These are phyloP conservation scores for Rhododendron griersonianum DNA, from an alignment of 148 eudicot genomes.

Conservation along the genomic window DNA sequence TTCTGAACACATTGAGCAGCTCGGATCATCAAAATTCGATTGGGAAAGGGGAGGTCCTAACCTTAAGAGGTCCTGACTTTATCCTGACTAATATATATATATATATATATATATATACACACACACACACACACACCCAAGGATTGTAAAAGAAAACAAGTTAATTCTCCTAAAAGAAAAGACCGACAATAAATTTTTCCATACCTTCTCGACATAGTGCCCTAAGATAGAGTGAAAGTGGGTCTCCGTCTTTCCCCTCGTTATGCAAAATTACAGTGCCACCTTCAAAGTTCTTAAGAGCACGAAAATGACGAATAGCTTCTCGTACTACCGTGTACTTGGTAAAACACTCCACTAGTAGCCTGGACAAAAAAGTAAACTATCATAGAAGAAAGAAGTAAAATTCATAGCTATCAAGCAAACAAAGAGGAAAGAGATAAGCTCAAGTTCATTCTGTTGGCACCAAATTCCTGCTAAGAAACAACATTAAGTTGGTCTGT, in stretches of 20 bases:
- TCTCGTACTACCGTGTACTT: conserved; percentile 82
- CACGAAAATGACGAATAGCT: conserved; percentile 98
- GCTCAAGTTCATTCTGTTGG: not conserved
- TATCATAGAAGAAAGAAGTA: conserved; percentile 4
- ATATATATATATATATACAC: too few relatives aligned
- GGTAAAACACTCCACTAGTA: conserved; percentile 93
- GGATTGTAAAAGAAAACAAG: not conserved
- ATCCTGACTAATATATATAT: too few relatives aligned
- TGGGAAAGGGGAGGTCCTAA: too few relatives aligned
- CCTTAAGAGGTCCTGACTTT: too few relatives aligned
- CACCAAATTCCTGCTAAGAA: not conserved
- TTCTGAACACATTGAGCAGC: too few relatives aligned
- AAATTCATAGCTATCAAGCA: not conserved
- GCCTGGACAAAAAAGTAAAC: conserved; percentile 35
- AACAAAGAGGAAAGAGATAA: not conserved
- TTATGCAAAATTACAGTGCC: conserved; percentile 62
- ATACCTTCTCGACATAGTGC: conserved; percentile 94
- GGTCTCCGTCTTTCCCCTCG: conserved; percentile 85
- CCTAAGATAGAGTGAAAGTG: conserved; percentile 93
- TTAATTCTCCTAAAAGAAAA: not conserved
- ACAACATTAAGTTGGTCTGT: not conserved
- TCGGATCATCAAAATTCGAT: too few relatives aligned
- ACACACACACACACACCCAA: not conserved
- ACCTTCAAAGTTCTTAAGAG: conserved; percentile 65
- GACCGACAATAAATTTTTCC: not conserved